A percentile compares a stretch with the other conserved stretches of the same genome.
Evolutionary conservation across 1,284 basidiomycete species (phyloP).

Genomic region (Pseudozyma sp.): DNA sequence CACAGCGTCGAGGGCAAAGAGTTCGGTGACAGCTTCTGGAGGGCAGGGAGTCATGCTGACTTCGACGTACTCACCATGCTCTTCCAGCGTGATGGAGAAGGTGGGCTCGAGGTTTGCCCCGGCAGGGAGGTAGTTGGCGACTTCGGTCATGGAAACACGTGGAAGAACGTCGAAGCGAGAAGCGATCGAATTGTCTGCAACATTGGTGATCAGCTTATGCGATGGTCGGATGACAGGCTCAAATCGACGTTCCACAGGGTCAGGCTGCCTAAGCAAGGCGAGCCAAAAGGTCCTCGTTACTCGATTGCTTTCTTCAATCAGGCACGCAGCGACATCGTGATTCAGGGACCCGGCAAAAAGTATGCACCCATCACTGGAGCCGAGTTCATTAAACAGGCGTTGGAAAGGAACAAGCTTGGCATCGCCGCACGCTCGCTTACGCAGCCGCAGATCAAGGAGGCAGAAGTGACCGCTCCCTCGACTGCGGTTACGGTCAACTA

Average conservation of each 20-base stretch:
- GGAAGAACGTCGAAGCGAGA: constrained; percentile 71
- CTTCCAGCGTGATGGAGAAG: constrained; percentile 74
- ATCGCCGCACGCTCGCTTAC: constrained; percentile 4
- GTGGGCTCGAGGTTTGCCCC: constrained; percentile 74
- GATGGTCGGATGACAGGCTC: constrained; percentile 76
- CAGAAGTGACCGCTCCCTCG: not conserved
- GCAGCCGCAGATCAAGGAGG: not conserved
- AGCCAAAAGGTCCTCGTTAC: constrained; percentile 56
- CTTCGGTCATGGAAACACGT: constrained; percentile 72
- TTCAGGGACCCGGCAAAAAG: constrained; percentile 59
- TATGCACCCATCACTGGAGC: constrained; percentile 45
- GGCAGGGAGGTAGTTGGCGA: constrained; percentile 72
- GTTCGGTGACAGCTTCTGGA: constrained; percentile 68
- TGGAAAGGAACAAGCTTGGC: constrained; percentile 42
- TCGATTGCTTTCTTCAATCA: constrained; percentile 66
- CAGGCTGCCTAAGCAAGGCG: constrained; percentile 70
- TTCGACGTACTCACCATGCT: constrained; percentile 75
- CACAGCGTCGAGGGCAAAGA: constrained; percentile 70
- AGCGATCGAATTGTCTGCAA: constrained; percentile 74
- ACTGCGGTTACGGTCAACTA: constrained; percentile 13
- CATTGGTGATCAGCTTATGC: constrained; percentile 75
- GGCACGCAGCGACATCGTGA: constrained; percentile 48
- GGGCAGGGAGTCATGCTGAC: constrained; percentile 75
- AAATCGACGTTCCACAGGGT: constrained; percentile 76
- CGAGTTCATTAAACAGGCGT: constrained; percentile 54